phyloP scores from a whole-genome alignment of 176 grass and related monocot genomes.

The Triticum monococcum region DNA sequence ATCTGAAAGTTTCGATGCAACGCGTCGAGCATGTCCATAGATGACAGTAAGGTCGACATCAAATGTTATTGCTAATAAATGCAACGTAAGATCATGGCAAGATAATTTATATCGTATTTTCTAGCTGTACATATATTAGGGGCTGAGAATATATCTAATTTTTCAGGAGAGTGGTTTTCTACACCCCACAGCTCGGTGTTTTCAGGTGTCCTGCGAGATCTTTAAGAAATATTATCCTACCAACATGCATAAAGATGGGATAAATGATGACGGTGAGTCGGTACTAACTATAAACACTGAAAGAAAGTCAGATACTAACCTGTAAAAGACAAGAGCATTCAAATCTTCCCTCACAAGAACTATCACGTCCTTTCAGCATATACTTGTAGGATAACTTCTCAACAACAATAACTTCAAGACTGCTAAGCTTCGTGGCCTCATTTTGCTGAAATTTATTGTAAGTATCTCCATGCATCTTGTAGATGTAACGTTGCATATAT shows the following conservation, averaged over 20 bases:
- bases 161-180: background rate
- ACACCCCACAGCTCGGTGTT: too few relatives aligned
- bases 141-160: background rate
- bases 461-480: slow-evolving; percentile 55
- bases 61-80: background rate
- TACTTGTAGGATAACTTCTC: slow-evolving; percentile 83
- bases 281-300: slow-evolving; percentile 17
- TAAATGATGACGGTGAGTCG: background rate
- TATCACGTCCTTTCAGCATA: slow-evolving; percentile 51
- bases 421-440: slow-evolving; percentile 50
- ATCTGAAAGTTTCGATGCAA: background rate
- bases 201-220: background rate
- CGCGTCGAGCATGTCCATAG: background rate
- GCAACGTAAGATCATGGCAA: background rate
- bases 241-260: background rate
- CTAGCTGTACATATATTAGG: background rate
- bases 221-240: background rate
- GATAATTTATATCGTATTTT: background rate
- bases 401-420: slow-evolving; percentile 60
- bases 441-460: slow-evolving; percentile 70
- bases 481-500: slow-evolving; percentile 88
- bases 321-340: slow-evolving; percentile 76
- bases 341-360: slow-evolving; percentile 61
- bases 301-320: slow-evolving; percentile 43
- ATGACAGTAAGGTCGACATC: background rate